These are phyloP conservation scores for Colletotrichum eremochloae DNA, from an alignment of 2,329 filamentous ascomycete species.

Conservation along the genomic window DNA sequence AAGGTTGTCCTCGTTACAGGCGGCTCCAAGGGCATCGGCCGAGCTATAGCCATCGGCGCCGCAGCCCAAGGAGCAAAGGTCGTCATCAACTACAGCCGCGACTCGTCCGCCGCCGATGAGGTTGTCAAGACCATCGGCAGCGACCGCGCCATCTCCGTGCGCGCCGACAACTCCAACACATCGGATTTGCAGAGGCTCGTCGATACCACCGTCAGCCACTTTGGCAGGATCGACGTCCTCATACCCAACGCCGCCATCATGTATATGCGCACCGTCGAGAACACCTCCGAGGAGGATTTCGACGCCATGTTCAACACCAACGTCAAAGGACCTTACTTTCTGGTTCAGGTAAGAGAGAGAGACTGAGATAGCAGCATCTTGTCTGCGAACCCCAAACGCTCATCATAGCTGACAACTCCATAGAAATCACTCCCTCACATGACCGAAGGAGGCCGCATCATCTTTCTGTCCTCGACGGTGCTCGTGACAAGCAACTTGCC, in stretches of 20 bases:
- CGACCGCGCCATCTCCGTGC: conserved; percentile 64
- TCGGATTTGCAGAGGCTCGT: conserved; percentile 63
- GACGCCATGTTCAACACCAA: conserved; percentile 65
- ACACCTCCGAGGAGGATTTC: conserved; percentile 64
- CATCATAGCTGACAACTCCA: not conserved
- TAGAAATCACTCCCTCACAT: conserved; percentile 67
- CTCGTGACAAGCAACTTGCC: conserved; percentile 54
- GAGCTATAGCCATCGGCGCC: conserved; percentile 69
- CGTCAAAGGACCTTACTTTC: conserved; percentile 69
- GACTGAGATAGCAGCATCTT: conserved; percentile 22
- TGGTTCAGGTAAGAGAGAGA: conserved; percentile 54
- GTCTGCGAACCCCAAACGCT: not conserved
- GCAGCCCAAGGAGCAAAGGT: conserved; percentile 69
- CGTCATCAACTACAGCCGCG: conserved; percentile 68
- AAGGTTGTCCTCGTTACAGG: conserved; percentile 66
- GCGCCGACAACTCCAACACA: conserved; percentile 66
- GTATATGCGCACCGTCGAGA: conserved; percentile 62
- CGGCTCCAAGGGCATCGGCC: conserved; percentile 71
- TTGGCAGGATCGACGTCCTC: conserved; percentile 70
- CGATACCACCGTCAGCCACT: conserved; percentile 60
- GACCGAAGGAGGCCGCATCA: conserved; percentile 60
- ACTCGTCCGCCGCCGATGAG: conserved; percentile 59
- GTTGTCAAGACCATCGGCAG: conserved; percentile 63
- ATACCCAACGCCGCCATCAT: conserved; percentile 69
- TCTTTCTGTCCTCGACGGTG: conserved; percentile 64